A percentile compares a stretch with the other conserved stretches of the same genome.
These are phyloP conservation scores for Trametes sanguinea DNA, from an alignment of 768 basidiomycete genomes.

Conservation along the genomic window DNA sequence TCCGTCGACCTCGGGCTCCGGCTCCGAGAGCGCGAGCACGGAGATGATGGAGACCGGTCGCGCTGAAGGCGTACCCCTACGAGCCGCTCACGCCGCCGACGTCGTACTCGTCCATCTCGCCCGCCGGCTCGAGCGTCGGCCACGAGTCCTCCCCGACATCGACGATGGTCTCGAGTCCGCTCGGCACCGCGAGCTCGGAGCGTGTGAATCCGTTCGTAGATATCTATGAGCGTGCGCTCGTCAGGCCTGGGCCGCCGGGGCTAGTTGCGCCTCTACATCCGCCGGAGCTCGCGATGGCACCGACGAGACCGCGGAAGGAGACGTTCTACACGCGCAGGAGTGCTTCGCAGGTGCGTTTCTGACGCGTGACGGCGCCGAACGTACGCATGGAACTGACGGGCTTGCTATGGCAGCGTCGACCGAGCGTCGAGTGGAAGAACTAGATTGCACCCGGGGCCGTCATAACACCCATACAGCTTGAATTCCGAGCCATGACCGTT, in stretches of 20 bases:
- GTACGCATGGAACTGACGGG: background rate
- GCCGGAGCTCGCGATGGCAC: background rate
- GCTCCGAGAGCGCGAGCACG: background rate
- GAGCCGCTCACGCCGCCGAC: conserved; percentile 45
- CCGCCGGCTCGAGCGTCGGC: conserved; percentile 15
- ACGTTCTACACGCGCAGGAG: conserved; percentile 18
- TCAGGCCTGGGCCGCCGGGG: background rate
- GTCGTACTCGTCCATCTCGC: conserved; percentile 39
- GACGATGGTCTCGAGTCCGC: background rate
- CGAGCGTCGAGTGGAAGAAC: conserved; percentile 21
- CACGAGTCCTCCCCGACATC: background rate
- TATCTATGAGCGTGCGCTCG: background rate
- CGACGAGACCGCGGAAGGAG: conserved; percentile 5
- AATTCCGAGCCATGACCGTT: too few species aligned
- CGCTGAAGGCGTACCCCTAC: conserved; percentile 18
- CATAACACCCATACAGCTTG: too few species aligned
- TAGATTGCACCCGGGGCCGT: background rate
- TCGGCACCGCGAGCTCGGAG: background rate
- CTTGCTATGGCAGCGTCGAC: conserved; percentile 9
- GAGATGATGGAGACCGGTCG: conserved; percentile 3
- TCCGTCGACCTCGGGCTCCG: background rate
- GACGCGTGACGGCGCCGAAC: background rate
- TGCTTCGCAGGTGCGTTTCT: conserved; percentile 12
- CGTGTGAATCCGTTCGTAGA: conserved; percentile 18
- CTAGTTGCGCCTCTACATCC: background rate